Percentiles rank a stretch among this genome's conserved stretches.
Conservation (phyloP, 1,284 basidiomycete genomes). For the Ganoderma sp. region DNA sequence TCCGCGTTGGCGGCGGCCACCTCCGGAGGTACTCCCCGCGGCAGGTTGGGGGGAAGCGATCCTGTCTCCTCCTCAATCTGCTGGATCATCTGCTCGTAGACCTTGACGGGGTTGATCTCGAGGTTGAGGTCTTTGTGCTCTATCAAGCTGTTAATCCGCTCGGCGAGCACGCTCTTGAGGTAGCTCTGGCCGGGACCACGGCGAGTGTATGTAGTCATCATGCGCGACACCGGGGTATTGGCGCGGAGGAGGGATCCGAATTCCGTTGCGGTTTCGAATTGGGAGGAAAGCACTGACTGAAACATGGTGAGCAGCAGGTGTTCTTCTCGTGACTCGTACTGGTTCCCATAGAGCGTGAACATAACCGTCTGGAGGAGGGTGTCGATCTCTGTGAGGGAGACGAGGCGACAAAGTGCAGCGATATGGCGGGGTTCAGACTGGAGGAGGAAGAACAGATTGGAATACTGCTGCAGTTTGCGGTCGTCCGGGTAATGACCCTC, state of each 20-base stretch:
- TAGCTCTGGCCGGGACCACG: conserved; percentile 98
- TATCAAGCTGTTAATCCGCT: conserved; percentile 97
- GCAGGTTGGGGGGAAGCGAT: conserved; percentile 86
- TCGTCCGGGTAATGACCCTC: conserved; percentile 93
- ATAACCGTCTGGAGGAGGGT: conserved; percentile 99
- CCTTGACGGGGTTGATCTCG: conserved; percentile 98
- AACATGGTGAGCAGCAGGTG: conserved; percentile 99
- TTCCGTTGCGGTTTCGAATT: conserved; percentile 98
- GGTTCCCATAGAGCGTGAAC: conserved; percentile 99
- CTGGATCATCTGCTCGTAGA: conserved; percentile 98
- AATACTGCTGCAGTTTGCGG: conserved; percentile 93
- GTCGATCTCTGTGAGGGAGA: conserved; percentile 96
- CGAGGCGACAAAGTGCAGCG: conserved; percentile 95
- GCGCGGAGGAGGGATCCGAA: conserved; percentile 96
- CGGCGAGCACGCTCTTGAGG: conserved; percentile 94
- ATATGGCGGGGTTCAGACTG: conserved; percentile 98
- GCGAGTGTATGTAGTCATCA: conserved; percentile 99
- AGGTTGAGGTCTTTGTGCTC: conserved; percentile 98
- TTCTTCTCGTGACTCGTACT: conserved; percentile 98
- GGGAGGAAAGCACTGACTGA: conserved; percentile 95
- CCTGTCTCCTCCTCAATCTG: conserved; percentile 98
- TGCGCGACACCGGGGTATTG: conserved; percentile 98
- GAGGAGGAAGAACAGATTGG: conserved; percentile 97
- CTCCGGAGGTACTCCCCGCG: conserved; percentile 91
- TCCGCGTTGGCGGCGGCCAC: conserved; percentile 91